Evolutionary conservation across 2,329 filamentous ascomycete species (phyloP).

Genomic region (Cordyceps cateniannulata): DNA sequence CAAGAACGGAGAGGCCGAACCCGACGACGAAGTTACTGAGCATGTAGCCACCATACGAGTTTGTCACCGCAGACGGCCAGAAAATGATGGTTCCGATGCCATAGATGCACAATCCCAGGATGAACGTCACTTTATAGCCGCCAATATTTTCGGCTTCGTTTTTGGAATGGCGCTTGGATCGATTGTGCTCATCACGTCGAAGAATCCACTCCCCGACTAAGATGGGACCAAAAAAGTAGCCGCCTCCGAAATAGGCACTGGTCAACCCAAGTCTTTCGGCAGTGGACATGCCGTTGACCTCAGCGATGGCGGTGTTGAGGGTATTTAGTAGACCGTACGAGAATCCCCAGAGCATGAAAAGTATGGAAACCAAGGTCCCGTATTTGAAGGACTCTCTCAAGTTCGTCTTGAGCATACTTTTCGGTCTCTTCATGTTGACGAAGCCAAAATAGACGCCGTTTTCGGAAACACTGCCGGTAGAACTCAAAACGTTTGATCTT

Average conservation of each 20-base stretch:
- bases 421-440: slow-evolving; percentile 62
- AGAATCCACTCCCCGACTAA: slow-evolving; percentile 66
- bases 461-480: slow-evolving; percentile 31
- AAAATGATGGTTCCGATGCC: slow-evolving; percentile 75
- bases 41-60: slow-evolving; percentile 72
- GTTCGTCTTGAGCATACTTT: slow-evolving; percentile 62
- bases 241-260: slow-evolving; percentile 63
- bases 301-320: slow-evolving; percentile 65
- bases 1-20: slow-evolving; percentile 68
- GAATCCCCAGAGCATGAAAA: slow-evolving; percentile 88
- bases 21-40: slow-evolving; percentile 69
- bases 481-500: slow-evolving; percentile 27
- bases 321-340: slow-evolving; percentile 83
- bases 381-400: slow-evolving; percentile 62
- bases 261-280: slow-evolving; percentile 62
- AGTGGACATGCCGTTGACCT: slow-evolving; percentile 52
- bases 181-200: slow-evolving; percentile 56
- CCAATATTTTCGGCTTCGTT: slow-evolving; percentile 40
- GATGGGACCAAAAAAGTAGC: slow-evolving; percentile 64
- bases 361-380: slow-evolving; percentile 65
- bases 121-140: slow-evolving; percentile 77
- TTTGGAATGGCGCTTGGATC: slow-evolving; percentile 33
- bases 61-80: slow-evolving; percentile 72
- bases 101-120: slow-evolving; percentile 68
- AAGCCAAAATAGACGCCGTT: slow-evolving; percentile 66